Evolutionary conservation across 208 protist genomes (phyloP), one percentile per base, ranked within the genome.

Genomic region (Acanthamoeba royreba): DNA sequence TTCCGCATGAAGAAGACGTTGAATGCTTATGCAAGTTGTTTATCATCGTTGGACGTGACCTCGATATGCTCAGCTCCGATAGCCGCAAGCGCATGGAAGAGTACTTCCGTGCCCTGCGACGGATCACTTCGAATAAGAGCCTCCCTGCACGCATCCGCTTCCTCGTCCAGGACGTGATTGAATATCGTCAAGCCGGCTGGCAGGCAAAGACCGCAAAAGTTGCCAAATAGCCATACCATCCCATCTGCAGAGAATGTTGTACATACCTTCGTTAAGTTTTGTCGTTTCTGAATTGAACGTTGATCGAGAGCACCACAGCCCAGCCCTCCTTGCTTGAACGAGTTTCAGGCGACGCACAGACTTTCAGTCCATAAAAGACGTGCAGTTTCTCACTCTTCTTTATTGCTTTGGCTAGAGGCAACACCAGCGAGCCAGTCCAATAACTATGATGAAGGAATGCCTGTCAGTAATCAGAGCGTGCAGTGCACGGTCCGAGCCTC

Each of bases 11-110:
- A 7, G 92, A 94, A 19, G 63, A 92, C 33, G 87, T 94, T n/a
- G 92, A 94, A 40, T 43, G 55, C 22, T 4, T 94, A 46, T 94
- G 92, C 79, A 94, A 87, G 79, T 47, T 94, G 45, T 72, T 94
- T 33, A 92, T 40, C 42, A 92, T 74, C 35, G 85, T 93, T 2
- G 90, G 90, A 1, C 40, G 53, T 28, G 85, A 93, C 35, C 13
- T 94, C 1, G 92, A 92, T 42, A 8, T 53, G 79, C 38, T 52
- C 49, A 17, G 17, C 15, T 43, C 38, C 2, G 45, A 35, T 9
- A 74, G 45, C 42, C 28, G n/a, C 52, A 53, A 72, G 42, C 35
- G 22, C 4, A 92, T 58, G 42, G 42, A 66, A 4, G 58, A 77
- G 33, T 52, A 72, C 74, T 66, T 55, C 45, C 38, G 28, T 17